phyloP scores from a whole-genome alignment of 73 alveolate genomes.

The Tetrahymena malaccensis region DNA sequence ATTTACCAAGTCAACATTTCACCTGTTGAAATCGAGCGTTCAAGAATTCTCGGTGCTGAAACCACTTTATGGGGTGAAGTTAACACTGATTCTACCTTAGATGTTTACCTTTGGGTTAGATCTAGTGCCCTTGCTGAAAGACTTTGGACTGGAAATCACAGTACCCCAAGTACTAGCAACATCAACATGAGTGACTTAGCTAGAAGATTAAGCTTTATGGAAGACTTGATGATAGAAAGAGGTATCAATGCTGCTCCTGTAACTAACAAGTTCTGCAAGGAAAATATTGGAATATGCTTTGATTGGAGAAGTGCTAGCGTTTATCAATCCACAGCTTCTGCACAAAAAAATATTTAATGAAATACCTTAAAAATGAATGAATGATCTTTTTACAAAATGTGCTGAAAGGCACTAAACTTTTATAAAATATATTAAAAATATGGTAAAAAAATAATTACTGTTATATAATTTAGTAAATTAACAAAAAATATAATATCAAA shows the following conservation, averaged over 20 bases:
- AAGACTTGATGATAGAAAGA: not conserved
- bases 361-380: too few species aligned
- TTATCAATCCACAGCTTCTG: not conserved
- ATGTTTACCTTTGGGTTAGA: constrained; percentile 15
- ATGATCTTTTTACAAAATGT: too few species aligned
- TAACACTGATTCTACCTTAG: constrained; percentile 21
- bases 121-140: constrained; percentile 23
- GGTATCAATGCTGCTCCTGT: not conserved
- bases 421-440: too few species aligned
- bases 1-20: constrained; percentile 12
- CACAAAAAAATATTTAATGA: not conserved
- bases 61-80: constrained; percentile 43
- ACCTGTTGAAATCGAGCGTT: constrained; percentile 6
- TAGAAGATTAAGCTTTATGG: not conserved
- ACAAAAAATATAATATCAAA: not conserved
- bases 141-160: not conserved
- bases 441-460: not conserved
- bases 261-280: not conserved
- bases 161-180: not conserved
- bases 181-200: not conserved
- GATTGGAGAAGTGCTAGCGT: not conserved
- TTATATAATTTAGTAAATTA: not conserved
- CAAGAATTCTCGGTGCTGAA: constrained; percentile 26
- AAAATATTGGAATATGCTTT: not conserved
- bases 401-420: not conserved